Base-by-base conservation (phyloP, 192 early-diverging fungal species). In the Backusella liffmaniae region DNA sequence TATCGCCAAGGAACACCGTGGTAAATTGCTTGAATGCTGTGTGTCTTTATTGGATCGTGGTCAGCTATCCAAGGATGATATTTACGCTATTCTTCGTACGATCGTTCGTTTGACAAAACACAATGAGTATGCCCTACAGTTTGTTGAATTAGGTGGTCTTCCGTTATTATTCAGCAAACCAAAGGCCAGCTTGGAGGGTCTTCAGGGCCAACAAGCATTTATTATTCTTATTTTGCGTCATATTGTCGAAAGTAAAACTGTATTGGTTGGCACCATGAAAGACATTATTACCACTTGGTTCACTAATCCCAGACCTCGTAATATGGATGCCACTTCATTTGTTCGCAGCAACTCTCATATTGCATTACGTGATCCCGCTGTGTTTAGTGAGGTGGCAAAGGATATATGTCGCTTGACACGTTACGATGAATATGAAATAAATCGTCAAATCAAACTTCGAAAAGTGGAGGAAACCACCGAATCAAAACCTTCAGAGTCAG, bases 201-300 rank as follows among this genome's bases (percentile, higher is more conserved):
- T 96, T 77, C 87, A 91, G 62, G 90, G 94, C 16, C 94, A 96
- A 70, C 92, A 92, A 51, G 88, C 90, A 41, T 88, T 97, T 56
- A 86, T 93, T 10, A 82, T 93, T 21, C 93, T 97, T 77, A 94
- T 99, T n/a, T 75, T 99, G 67, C 90, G 96, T 3, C 95, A 99
- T 76, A 88, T 94, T 15, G 86, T 97, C 73, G 97, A 99, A 80
- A 88, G 91, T 73, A 72, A 81, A 18, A 79, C 79, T 2, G 85
- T 93, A 1, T 79, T 97, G 67, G 82, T 84, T 73, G 73, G 78
- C 46, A 81, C 88, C 6, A 94, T 98, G 89, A 91, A 93, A 72
- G 80, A 88, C 41, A 91, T 96, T 76, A 89, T 97, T 5, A 87
- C 82, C 26, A 86, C 82, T 26, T 96, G 92, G 91, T 90, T 96